Evolutionary conservation across 345 rosid genomes (phyloP), one percentile per base, ranked within the genome.

Genomic region (Gossypioides kirkii): DNA sequence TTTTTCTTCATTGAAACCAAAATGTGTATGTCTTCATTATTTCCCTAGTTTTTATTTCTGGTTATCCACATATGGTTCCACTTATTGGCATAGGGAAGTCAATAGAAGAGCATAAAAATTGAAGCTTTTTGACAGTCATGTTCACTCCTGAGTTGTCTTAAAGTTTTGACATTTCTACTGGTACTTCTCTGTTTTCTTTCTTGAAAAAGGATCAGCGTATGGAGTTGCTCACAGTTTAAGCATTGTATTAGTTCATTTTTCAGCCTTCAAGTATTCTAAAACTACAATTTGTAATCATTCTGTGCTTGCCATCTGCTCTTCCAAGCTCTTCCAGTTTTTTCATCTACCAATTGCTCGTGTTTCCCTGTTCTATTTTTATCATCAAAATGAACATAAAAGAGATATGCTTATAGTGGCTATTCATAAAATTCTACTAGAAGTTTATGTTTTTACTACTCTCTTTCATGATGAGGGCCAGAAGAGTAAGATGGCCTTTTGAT

Each of bases 11-110:
- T 62, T 78, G 78, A 88, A 83, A 53, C 62, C 77, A 11, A 86
- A 82, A 88, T 69, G 86, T 63, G 96, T 90, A 87, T 80, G 93
- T 85, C 69, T 54, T 70, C 76, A 71, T 60, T 55, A 52, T 67
- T 58, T 25, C 53, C 58, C 65, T 60, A 62, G 56, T 61, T 61
- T 38, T 10, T n/a, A 36, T 62, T 38, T 10, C 43, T 62, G 25
- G 49, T 62, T 62, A n/a, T 62, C 26, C 46, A 62, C 23, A 18
- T 63, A 10, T 43, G 47, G 16, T 61, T 61, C 38, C 46, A 36
- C 23, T 16, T 17, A 8, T 61, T 16, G 22, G 3, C 65, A 32
- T 32, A 10, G 63, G 17, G 41, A 61, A 61, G 45, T 17, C 13
- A 17, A 61, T 28, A 7, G 65, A 61, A 61, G 42, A 32, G 45